phyloP scores from a whole-genome alignment of 2,329 filamentous ascomycete genomes.

The Diaporthe destruens region DNA sequence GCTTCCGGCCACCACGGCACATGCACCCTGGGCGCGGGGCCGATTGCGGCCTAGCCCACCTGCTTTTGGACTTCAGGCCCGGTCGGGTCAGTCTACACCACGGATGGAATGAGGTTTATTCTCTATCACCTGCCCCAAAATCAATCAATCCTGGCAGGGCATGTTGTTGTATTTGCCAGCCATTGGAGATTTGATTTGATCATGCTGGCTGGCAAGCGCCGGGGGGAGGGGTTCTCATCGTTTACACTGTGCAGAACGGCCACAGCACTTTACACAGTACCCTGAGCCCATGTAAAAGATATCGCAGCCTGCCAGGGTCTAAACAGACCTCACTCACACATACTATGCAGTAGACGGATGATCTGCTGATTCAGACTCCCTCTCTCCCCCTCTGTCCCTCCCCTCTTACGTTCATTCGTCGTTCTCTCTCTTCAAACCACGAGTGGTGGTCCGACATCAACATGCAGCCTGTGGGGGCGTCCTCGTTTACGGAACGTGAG shows the following conservation, averaged over 20 bases:
- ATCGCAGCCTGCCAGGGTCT: background rate
- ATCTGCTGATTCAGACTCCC: background rate
- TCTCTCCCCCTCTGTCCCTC: background rate
- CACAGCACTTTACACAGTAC: too few relatives aligned
- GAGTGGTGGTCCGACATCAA: slow-evolving; percentile 12
- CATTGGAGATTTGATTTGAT: background rate
- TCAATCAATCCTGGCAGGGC: too few relatives aligned
- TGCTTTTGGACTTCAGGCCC: background rate
- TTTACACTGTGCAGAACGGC: background rate
- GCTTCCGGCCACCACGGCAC: slow-evolving; percentile 32
- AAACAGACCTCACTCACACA: too few relatives aligned
- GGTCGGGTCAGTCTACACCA: background rate
- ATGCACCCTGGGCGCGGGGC: slow-evolving; percentile 13
- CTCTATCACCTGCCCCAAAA: background rate
- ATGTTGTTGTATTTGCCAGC: background rate
- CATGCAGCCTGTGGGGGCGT: slow-evolving; percentile 4
- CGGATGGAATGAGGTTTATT: background rate
- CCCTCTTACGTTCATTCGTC: background rate
- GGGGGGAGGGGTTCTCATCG: background rate
- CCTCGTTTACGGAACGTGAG: slow-evolving; percentile 5
- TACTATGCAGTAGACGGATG: background rate
- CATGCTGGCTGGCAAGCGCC: background rate
- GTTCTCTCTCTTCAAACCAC: background rate
- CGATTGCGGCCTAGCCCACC: slow-evolving; percentile 14
- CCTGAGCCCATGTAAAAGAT: too few relatives aligned